Evolutionary conservation across 257 asterid genomes (phyloP).

Genomic region (Agastache rugosa): DNA sequence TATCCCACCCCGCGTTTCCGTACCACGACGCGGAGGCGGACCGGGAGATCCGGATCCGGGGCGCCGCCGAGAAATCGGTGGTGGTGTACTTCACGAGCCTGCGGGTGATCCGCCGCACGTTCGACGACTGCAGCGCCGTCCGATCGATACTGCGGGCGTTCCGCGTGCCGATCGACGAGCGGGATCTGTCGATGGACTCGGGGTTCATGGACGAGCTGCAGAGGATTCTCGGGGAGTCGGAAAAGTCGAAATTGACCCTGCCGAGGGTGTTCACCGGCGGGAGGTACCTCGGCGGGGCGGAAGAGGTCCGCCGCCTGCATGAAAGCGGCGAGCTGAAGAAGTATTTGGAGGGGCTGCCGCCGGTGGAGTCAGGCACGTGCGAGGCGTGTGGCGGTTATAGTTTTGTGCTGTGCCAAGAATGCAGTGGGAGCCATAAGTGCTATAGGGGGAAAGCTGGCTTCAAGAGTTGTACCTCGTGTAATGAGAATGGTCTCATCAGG

Average conservation of each 20-base stretch:
- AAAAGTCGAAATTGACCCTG: conserved; percentile 55
- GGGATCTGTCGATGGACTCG: conserved; percentile 87
- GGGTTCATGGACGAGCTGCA: conserved; percentile 77
- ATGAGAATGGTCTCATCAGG: conserved; percentile 91
- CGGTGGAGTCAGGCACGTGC: conserved; percentile 67
- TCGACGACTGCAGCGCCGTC: conserved; percentile 82
- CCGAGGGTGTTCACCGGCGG: conserved; percentile 93
- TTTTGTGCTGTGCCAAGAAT: conserved; percentile 72
- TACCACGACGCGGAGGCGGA: conserved; percentile 30
- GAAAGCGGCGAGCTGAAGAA: conserved; percentile 90
- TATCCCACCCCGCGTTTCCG: conserved; percentile 45
- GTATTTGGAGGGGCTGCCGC: conserved; percentile 62
- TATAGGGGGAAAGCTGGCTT: conserved; percentile 77
- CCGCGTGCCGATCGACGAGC: conserved; percentile 82
- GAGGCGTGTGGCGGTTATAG: conserved; percentile 78
- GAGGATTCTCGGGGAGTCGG: conserved; percentile 57
- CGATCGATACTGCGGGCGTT: conserved; percentile 68
- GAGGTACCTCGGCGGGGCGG: conserved; percentile 90
- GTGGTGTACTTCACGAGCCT: conserved; percentile 88
- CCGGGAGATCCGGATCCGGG: conserved; percentile 58
- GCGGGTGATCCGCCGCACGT: conserved; percentile 80
- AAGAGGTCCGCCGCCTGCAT: conserved; percentile 79
- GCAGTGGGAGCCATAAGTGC: conserved; percentile 85
- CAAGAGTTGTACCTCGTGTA: conserved; percentile 80
- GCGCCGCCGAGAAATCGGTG: conserved; percentile 62